Percentiles rank a stretch among this genome's conserved stretches.
Conservation (phyloP, 305 asterid species). For the Rubia balearica region DNA sequence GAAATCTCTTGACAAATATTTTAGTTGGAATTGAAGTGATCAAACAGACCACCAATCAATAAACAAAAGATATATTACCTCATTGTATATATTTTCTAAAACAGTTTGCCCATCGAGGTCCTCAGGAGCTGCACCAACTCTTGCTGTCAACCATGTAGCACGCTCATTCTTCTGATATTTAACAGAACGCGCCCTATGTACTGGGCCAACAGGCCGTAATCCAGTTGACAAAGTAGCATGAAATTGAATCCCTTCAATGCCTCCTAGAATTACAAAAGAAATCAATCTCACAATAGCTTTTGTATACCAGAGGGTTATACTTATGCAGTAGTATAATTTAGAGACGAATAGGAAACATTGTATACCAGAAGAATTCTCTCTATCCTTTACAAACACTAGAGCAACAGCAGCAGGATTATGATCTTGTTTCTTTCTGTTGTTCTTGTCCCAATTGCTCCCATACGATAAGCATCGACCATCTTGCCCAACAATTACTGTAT, state of each 20-base stretch:
- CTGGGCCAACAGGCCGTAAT: constrained; percentile 53
- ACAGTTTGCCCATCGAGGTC: constrained; percentile 67
- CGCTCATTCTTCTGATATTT: constrained; percentile 21
- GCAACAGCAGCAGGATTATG: constrained; percentile 43
- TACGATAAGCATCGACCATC: constrained; percentile 41
- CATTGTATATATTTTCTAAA: constrained; percentile 44
- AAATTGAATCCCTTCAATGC: constrained; percentile 57
- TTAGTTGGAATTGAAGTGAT: neutral
- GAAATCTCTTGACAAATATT: neutral
- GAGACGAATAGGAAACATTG: constrained; percentile 2
- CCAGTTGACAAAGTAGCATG: constrained; percentile 61
- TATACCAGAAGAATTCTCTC: constrained; percentile 50
- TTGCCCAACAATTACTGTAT: constrained; percentile 71
- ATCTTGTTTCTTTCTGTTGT: constrained; percentile 9
- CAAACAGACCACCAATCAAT: neutral
- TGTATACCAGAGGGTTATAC: neutral
- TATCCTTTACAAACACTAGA: constrained; percentile 54
- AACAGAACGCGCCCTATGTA: constrained; percentile 56
- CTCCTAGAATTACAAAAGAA: constrained; percentile 23
- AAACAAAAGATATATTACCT: constrained; percentile 32
- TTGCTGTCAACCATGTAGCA: constrained; percentile 65
- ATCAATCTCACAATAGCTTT: neutral
- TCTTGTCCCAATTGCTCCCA: constrained; percentile 26
- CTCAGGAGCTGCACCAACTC: constrained; percentile 37
- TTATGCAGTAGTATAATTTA: neutral